phyloP scores from a whole-genome alignment of 148 eudicot genomes.

The Mesembryanthemum crystallinum region DNA sequence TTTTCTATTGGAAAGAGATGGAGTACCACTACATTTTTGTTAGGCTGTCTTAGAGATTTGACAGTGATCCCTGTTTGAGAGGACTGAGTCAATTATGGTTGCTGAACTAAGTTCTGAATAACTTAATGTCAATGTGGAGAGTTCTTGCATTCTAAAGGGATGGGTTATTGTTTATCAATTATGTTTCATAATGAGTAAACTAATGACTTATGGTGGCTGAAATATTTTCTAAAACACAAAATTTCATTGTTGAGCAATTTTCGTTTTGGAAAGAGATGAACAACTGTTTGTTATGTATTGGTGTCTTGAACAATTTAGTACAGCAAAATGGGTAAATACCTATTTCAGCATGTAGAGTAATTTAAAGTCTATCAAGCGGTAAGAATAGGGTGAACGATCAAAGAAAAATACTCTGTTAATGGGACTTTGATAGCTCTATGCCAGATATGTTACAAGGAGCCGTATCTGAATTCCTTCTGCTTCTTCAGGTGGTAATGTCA shows the following conservation, averaged over 20 bases:
- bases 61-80: background rate
- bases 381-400: background rate
- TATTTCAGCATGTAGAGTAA: background rate
- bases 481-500: conserved; percentile 49
- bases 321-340: background rate
- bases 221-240: background rate
- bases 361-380: background rate
- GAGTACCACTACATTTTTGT: background rate
- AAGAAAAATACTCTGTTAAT: background rate
- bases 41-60: background rate
- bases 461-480: conserved; percentile 1
- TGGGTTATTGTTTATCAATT: no score
- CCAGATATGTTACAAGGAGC: background rate
- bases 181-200: no score
- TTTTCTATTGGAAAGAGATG: background rate
- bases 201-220: no score
- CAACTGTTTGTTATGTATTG: background rate
- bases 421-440: conserved; percentile 2
- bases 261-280: background rate
- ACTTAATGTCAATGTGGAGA: background rate
- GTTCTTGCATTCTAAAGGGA: no score
- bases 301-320: background rate
- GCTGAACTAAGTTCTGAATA: background rate
- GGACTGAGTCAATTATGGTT: background rate
- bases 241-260: background rate